Conservation (phyloP, 495 filamentous ascomycete species). For the Neurospora sp. region DNA sequence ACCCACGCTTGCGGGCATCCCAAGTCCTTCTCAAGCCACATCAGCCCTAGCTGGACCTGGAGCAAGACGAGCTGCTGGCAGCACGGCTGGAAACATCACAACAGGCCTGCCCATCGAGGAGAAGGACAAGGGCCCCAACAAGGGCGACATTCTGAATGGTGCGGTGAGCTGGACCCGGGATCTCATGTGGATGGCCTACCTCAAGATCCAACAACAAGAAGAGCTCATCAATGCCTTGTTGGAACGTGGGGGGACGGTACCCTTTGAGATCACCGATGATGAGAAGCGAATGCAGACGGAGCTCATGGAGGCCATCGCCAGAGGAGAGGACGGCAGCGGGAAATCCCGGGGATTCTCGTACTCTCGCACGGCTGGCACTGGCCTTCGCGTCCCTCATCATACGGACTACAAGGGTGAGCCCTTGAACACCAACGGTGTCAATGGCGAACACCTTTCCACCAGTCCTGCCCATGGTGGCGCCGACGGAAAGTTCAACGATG, state of each 20-base stretch:
- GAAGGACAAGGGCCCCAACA: constrained; percentile 98
- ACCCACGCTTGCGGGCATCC: constrained; percentile 54
- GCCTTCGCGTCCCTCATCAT: constrained; percentile 82
- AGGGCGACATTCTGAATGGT: constrained; percentile 96
- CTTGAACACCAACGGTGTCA: constrained; percentile 36
- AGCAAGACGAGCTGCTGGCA: constrained; percentile 62
- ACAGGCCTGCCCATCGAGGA: constrained; percentile 87
- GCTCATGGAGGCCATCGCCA: constrained; percentile 71
- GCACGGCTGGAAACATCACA: constrained; percentile 71
- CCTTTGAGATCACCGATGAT: constrained; percentile 80
- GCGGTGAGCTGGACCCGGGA: constrained; percentile 95
- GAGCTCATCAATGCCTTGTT: constrained; percentile 66
- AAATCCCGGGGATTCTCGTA: constrained; percentile 51
- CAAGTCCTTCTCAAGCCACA: constrained; percentile 64
- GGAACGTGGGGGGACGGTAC: constrained; percentile 60
- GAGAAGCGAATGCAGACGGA: constrained; percentile 92
- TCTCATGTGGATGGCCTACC: constrained; percentile 89
- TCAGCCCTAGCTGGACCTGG: constrained; percentile 79
- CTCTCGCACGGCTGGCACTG: constrained; percentile 70
- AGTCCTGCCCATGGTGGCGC: constrained; percentile 61
- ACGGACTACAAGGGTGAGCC: constrained; percentile 84
- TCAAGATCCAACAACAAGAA: constrained; percentile 79
- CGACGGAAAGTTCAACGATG: constrained; percentile 45
- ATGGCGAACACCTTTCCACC: constrained; percentile 33
- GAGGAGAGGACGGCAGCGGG: constrained; percentile 51